Conservation (phyloP, 177 flowering plant genomes). For the Vitis hybrid region DNA sequence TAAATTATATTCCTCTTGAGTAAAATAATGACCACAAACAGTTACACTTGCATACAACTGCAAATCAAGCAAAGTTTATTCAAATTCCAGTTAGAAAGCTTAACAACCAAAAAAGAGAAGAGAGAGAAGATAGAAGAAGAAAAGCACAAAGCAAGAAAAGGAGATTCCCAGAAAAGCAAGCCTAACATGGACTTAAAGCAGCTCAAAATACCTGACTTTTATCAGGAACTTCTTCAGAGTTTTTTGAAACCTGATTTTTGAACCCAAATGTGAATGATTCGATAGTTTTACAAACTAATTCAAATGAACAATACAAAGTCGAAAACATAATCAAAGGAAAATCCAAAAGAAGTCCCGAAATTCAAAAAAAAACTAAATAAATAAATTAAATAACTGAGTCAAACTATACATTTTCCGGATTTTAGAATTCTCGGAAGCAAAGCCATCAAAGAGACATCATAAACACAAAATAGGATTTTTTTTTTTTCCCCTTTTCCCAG, state of each 20-base stretch:
- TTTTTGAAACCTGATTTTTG: conserved; percentile 12
- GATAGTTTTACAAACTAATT: conserved; percentile 1
- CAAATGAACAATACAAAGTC: background rate
- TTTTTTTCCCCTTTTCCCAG: too few species aligned
- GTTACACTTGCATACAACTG: conserved; percentile 12
- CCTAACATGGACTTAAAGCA: conserved; percentile 46
- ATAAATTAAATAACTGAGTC: background rate
- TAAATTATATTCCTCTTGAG: conserved; percentile 12
- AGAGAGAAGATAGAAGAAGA: conserved; percentile 19
- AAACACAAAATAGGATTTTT: background rate
- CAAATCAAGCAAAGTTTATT: conserved; percentile 18
- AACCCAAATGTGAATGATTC: conserved; percentile 2
- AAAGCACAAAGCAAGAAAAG: conserved; percentile 51
- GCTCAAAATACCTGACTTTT: conserved; percentile 31
- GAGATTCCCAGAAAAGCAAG: conserved; percentile 36
- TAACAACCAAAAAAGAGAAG: conserved; percentile 29
- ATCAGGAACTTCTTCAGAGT: conserved; percentile 25
- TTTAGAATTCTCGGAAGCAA: background rate
- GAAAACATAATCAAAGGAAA: conserved; percentile 1
- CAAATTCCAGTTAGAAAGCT: conserved; percentile 18
- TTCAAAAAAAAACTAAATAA: background rate
- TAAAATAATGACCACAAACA: conserved; percentile 3
- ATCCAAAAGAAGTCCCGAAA: background rate
- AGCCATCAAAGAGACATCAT: background rate
- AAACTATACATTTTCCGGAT: background rate